Conservation (phyloP, 176 grass and related monocot genomes). For the Aegilops tauschii region DNA sequence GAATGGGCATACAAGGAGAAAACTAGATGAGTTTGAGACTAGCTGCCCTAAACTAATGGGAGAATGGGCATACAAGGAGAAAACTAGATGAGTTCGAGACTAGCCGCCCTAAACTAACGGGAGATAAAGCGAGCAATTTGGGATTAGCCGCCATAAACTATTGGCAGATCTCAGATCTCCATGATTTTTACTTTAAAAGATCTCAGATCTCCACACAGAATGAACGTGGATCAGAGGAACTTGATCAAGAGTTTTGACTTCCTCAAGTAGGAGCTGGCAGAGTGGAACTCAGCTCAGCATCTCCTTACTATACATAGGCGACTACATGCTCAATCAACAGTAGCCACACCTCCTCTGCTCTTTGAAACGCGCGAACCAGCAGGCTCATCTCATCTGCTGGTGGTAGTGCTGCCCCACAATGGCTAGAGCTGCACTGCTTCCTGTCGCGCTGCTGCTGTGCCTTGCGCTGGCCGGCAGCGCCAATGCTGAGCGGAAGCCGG, state of each 20-base stretch:
- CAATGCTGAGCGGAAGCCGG: constrained; percentile 34
- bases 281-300: not conserved
- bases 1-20: not conserved
- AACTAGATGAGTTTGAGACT: not conserved
- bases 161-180: not conserved
- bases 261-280: not conserved
- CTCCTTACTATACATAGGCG: not conserved
- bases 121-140: not conserved
- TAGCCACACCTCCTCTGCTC: not conserved
- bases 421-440: constrained; percentile 35
- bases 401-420: constrained; percentile 26
- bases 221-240: not conserved
- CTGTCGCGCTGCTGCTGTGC: constrained; percentile 30
- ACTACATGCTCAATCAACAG: not conserved
- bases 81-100: not conserved
- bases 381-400: too few relatives aligned
- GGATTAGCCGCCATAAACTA: constrained; percentile 10
- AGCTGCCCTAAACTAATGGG: not conserved
- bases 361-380: not conserved
- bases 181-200: not conserved
- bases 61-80: not conserved
- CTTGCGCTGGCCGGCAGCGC: constrained; percentile 18
- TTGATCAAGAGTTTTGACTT: not conserved
- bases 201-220: constrained; percentile 14
- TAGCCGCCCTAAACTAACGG: not conserved